These are phyloP conservation scores for Botryosphaeria agaves DNA, from an alignment of 2,329 filamentous ascomycete species.

Conservation along the genomic window DNA sequence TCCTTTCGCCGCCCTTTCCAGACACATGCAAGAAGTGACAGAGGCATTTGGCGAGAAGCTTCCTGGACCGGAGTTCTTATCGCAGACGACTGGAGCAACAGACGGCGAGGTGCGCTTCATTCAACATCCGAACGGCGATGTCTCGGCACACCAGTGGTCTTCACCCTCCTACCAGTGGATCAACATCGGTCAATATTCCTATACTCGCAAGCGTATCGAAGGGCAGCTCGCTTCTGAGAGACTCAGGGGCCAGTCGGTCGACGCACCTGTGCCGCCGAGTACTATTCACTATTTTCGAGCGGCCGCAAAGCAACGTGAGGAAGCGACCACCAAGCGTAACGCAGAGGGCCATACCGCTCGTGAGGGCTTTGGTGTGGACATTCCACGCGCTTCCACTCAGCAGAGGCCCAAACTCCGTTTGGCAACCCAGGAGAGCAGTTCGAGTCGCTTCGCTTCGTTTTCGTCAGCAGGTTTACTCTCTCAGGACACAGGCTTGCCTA, in stretches of 20 bases:
- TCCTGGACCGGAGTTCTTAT: constrained; percentile 22
- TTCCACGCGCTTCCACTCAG: too few species aligned
- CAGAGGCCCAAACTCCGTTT: too few species aligned
- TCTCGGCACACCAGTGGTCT: constrained; percentile 30
- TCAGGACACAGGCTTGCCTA: not conserved
- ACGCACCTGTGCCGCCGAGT: constrained; percentile 15
- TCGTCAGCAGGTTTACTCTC: too few species aligned
- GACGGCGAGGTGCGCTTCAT: constrained; percentile 28
- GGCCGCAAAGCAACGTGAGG: constrained; percentile 21
- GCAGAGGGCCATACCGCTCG: too few species aligned
- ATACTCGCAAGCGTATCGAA: constrained; percentile 23
- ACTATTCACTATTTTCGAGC: constrained; percentile 24
- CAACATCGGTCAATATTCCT: constrained; percentile 26
- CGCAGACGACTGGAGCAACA: constrained; percentile 12
- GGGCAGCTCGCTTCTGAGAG: constrained; percentile 24
- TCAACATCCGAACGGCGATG: constrained; percentile 28
- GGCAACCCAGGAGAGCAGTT: too few species aligned
- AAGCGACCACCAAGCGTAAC: not conserved
- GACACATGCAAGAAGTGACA: constrained; percentile 10
- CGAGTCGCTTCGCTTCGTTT: too few species aligned
- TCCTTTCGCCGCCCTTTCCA: not conserved
- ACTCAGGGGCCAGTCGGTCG: constrained; percentile 17
- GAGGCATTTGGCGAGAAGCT: constrained; percentile 23
- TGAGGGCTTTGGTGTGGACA: not conserved
- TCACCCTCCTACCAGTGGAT: constrained; percentile 21